phyloP scores from a whole-genome alignment of 2,329 filamentous ascomycete genomes.

The Ampelomyces quisqualis region DNA sequence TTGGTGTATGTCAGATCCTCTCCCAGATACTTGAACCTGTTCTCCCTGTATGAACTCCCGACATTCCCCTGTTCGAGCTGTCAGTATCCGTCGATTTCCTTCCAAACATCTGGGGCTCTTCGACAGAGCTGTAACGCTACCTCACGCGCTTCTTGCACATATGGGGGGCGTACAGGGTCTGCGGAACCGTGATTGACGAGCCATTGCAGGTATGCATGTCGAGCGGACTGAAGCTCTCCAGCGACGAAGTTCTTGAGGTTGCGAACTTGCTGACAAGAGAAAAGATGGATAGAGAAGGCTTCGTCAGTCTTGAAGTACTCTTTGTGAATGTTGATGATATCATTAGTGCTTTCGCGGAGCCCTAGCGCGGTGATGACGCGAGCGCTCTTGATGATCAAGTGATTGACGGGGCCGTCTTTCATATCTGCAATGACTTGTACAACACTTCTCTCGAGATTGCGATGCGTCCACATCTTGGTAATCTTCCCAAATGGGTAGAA shows the following conservation, averaged over 20 bases:
- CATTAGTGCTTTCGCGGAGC: conserved; percentile 5
- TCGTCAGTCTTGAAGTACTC: conserved; percentile 4
- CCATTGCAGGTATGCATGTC: conserved; percentile 22
- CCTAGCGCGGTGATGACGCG: conserved; percentile 14
- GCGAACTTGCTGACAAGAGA: conserved; percentile 1
- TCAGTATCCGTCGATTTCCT: conserved; percentile 17
- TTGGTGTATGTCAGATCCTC: conserved; percentile 9
- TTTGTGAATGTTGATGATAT: conserved; percentile 2
- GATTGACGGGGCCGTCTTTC: conserved; percentile 15
- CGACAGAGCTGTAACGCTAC: conserved; percentile 9
- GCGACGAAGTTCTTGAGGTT: conserved; percentile 8
- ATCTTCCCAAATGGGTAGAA: conserved; percentile 13
- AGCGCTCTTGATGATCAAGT: conserved; percentile 14
- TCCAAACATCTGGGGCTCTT: conserved; percentile 11
- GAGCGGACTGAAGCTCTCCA: conserved; percentile 14
- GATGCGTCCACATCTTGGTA: conserved; percentile 9
- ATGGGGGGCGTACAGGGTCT: conserved; percentile 10
- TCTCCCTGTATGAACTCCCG: conserved; percentile 6
- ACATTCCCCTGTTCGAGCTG: conserved; percentile 12
- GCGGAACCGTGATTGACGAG: conserved; percentile 10
- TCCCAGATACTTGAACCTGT: conserved; percentile 10
- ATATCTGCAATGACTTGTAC: conserved; percentile 16
- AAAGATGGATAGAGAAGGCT: conserved; percentile 11
- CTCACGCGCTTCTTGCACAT: conserved; percentile 8
- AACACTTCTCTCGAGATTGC: neutral